Base-by-base conservation (phyloP, 1,139 yeast species). In the Nadsonia commutata region DNA sequence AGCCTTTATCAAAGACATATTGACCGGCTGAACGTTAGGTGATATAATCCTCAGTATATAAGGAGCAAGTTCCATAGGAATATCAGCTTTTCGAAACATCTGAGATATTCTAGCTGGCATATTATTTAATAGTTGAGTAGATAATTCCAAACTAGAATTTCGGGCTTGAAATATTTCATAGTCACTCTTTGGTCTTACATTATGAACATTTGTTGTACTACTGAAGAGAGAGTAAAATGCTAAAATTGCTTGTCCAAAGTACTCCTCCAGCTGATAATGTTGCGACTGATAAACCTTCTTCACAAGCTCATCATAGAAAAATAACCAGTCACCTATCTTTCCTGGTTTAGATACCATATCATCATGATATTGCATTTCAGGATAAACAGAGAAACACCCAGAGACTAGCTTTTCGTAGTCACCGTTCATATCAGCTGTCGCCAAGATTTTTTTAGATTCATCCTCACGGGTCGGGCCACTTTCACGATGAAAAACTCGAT, bases 251-350 rank as follows among this genome's bases (percentile, higher is more conserved):
- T 73, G 64, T 0, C 78, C 64, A 8, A 74, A 65, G 55, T 82
- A 84, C 36, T 70, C 68, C 18, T 68, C 62, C 19, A 78, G 53
- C 42, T 78, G 82, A 18, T 70, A 70, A 50, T 64, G 64, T 48
- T 64, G 67, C 43, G 44, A 42, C 6, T 65, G 67, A 45, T 71
- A 73, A 45, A 69, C 54, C 21, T 74, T 63, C 46, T 59, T 56
- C 36, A 60, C 55, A 55, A 75, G 60, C 21, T 60, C 48, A 54
- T 86, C 96, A 50, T 76, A 73, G 56, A 80, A 81, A 49, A 64
- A 71, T 22, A 83, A 57, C 95, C 95, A 88, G 49, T 85, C 94
- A 39, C 84, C 74, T 13, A 85, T 62, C 38, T 62, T 65, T 13
- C 74, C 62, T 0, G 94, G 85, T 50, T 80, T 80, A n/a, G 54